phyloP scores from a whole-genome alignment of 2,329 filamentous ascomycete species.

The Madurella fahalii region DNA sequence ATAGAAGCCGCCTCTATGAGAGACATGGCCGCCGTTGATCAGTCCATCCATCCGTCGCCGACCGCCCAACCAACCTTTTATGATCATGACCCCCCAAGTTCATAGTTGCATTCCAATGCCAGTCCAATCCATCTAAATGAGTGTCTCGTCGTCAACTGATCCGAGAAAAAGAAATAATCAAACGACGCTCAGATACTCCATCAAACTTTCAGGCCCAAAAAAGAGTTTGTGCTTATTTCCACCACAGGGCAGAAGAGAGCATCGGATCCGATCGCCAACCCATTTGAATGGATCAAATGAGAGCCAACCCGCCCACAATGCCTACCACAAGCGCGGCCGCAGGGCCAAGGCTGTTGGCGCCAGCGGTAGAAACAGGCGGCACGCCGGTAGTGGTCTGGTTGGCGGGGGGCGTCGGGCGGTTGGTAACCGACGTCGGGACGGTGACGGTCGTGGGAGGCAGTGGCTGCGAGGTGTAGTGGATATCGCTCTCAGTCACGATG shows the following conservation, averaged over 20 bases:
- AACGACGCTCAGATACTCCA: too few relatives aligned
- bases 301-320: constrained; percentile 35
- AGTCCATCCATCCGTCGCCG: too few relatives aligned
- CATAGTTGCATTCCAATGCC: too few relatives aligned
- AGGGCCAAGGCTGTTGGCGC: constrained; percentile 20
- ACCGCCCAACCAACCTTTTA: not conserved
- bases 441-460: constrained; percentile 29
- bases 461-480: constrained; percentile 25
- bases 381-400: constrained; percentile 25
- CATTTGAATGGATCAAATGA: constrained; percentile 28
- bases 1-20: not conserved
- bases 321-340: constrained; percentile 37
- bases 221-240: too few relatives aligned
- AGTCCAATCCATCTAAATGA: too few relatives aligned
- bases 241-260: not conserved
- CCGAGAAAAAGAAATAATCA: too few relatives aligned
- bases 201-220: too few relatives aligned
- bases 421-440: constrained; percentile 31
- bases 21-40: not conserved
- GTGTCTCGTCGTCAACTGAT: too few relatives aligned
- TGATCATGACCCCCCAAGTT: too few relatives aligned
- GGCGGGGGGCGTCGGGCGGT: constrained; percentile 19
- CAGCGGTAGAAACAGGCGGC: not conserved
- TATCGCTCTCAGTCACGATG: constrained; percentile 31
- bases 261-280: not conserved